These are phyloP conservation scores for Cenchrus purpureus DNA, from an alignment of 176 grass and related monocot species.

Conservation along the genomic window DNA sequence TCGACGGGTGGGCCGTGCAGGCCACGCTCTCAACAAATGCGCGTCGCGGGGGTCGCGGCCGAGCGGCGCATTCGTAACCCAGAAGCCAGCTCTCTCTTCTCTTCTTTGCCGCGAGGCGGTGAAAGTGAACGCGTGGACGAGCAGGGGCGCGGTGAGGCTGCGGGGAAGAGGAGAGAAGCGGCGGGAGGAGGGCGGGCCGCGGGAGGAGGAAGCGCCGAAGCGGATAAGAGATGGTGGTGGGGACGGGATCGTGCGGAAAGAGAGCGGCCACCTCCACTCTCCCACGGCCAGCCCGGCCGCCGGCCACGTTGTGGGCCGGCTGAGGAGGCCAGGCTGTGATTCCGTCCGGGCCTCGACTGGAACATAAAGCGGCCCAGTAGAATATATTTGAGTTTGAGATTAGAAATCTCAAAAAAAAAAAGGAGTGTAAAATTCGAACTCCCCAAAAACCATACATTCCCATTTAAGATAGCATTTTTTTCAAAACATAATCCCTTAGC, in stretches of 20 bases:
- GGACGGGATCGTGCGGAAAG: slow-evolving; percentile 37
- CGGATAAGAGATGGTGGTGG: slow-evolving; percentile 54
- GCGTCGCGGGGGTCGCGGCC: neutral
- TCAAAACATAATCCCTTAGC: no score
- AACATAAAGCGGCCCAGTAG: neutral
- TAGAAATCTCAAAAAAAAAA: no score
- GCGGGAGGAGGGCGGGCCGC: slow-evolving; percentile 17
- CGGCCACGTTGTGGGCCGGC: neutral
- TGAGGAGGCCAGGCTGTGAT: neutral
- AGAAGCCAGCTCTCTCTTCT: neutral
- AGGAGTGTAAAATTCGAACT: no score
- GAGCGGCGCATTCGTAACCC: slow-evolving; percentile 1
- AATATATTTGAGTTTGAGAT: no score
- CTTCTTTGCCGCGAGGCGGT: slow-evolving; percentile 1
- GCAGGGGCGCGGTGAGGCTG: slow-evolving; percentile 21
- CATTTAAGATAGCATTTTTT: no score
- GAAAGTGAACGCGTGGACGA: slow-evolving; percentile 32
- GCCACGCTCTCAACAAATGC: slow-evolving; percentile 18
- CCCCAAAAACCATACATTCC: no score
- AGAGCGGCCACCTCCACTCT: slow-evolving; percentile 22
- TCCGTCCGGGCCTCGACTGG: neutral
- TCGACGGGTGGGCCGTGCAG: neutral
- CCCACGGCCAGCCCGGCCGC: neutral
- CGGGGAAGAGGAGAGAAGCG: slow-evolving; percentile 14
- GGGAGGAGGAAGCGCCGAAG: neutral